Conservation (phyloP, 2,329 filamentous ascomycete genomes). For the Rhynchosporium graminicola region DNA sequence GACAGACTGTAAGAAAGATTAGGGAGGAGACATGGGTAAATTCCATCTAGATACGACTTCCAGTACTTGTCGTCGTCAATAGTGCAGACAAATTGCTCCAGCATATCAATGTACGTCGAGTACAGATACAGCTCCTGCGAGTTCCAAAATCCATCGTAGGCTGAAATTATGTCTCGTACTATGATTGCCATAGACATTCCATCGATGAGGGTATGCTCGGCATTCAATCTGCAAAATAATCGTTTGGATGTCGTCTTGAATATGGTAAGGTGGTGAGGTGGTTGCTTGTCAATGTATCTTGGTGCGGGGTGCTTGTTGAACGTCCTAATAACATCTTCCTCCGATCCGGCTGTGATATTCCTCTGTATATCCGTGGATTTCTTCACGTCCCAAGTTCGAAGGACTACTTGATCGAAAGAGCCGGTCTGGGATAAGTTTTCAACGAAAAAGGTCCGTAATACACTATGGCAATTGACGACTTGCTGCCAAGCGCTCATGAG, state of each 20-base stretch:
- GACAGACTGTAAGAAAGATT: slow-evolving; percentile 28
- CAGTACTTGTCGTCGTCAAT: slow-evolving; percentile 33
- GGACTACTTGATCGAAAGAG: slow-evolving; percentile 37
- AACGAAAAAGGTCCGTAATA: slow-evolving; percentile 29
- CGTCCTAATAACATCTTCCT: neutral
- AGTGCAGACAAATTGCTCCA: slow-evolving; percentile 32
- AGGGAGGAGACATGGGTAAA: slow-evolving; percentile 44
- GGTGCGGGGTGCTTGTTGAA: neutral
- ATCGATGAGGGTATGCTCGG: slow-evolving; percentile 46
- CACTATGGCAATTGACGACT: slow-evolving; percentile 23
- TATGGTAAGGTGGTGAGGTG: slow-evolving; percentile 49
- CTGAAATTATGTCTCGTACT: slow-evolving; percentile 46
- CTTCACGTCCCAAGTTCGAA: neutral
- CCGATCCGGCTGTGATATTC: neutral
- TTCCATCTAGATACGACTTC: slow-evolving; percentile 34
- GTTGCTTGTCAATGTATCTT: slow-evolving; percentile 21
- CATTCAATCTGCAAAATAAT: slow-evolving; percentile 48
- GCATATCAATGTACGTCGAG: slow-evolving; percentile 40
- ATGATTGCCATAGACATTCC: slow-evolving; percentile 50
- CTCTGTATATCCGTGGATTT: neutral
- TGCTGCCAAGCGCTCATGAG: slow-evolving; percentile 29
- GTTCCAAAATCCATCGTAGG: slow-evolving; percentile 38
- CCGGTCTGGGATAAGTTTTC: slow-evolving; percentile 26
- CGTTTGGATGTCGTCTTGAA: slow-evolving; percentile 44
- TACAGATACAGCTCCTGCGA: neutral